Evolutionary conservation across 2,329 filamentous ascomycete species (phyloP).

Genomic region (Orbilia brochopaga): DNA sequence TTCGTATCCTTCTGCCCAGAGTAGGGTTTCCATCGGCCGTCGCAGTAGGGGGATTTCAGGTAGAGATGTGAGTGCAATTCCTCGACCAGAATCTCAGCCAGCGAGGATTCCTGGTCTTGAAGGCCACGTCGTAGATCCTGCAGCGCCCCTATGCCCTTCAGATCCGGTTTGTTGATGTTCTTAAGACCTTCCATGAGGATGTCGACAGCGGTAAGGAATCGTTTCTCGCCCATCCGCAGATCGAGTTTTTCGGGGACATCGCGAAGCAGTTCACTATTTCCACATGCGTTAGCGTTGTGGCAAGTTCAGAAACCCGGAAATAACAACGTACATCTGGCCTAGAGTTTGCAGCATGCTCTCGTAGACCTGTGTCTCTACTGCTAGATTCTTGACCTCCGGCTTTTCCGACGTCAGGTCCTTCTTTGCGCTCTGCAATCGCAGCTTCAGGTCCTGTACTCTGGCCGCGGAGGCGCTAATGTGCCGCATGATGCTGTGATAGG

Average conservation of each 20-base stretch:
- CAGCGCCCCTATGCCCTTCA: conserved; percentile 89
- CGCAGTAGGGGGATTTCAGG: conserved; percentile 95
- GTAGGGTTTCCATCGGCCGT: conserved; percentile 89
- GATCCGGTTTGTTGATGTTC: conserved; percentile 81
- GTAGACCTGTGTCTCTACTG: conserved; percentile 84
- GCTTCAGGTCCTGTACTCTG: conserved; percentile 79
- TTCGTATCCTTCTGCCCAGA: conserved; percentile 52
- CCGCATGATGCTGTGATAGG: conserved; percentile 96
- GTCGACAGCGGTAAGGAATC: conserved; percentile 90
- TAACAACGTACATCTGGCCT: conserved; percentile 66
- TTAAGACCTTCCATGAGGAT: conserved; percentile 85
- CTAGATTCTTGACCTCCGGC: conserved; percentile 87
- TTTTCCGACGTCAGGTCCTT: conserved; percentile 81
- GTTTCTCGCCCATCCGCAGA: conserved; percentile 92
- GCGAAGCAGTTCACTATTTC: conserved; percentile 75
- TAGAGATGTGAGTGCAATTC: conserved; percentile 97
- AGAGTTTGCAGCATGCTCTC: conserved; percentile 86
- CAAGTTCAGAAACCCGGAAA: not conserved
- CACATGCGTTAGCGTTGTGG: conserved; percentile 11
- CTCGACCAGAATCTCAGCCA: conserved; percentile 95
- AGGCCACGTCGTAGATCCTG: conserved; percentile 86
- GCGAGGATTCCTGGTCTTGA: conserved; percentile 85
- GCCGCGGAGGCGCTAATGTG: conserved; percentile 89
- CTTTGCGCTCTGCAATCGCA: conserved; percentile 81
- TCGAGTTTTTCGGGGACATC: conserved; percentile 90